Evolutionary conservation across 2,329 filamentous ascomycete species (phyloP).

Genomic region (Pyricularia grisea): DNA sequence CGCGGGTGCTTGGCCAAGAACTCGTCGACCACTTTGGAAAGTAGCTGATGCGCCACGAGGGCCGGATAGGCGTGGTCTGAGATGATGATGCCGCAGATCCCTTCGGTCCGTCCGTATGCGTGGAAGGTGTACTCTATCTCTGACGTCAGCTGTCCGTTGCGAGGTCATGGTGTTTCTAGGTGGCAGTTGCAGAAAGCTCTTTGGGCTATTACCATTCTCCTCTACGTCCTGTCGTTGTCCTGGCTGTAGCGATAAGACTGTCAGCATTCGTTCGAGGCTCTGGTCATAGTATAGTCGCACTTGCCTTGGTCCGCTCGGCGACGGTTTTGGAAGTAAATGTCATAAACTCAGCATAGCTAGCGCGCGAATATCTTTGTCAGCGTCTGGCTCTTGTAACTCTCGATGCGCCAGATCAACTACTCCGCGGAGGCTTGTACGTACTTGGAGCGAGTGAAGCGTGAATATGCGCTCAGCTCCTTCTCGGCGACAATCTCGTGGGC

Average conservation of each 20-base stretch:
- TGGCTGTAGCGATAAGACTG: slow-evolving; percentile 23
- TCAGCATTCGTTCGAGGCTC: neutral
- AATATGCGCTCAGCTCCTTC: slow-evolving; percentile 70
- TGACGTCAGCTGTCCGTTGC: slow-evolving; percentile 3
- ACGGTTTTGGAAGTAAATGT: slow-evolving; percentile 79
- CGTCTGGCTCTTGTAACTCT: neutral
- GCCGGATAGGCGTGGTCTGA: slow-evolving; percentile 66
- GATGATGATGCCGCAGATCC: slow-evolving; percentile 68
- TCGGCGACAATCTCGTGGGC: slow-evolving; percentile 67
- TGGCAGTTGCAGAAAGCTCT: slow-evolving; percentile 8
- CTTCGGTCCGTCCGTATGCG: slow-evolving; percentile 66
- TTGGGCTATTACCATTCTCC: slow-evolving; percentile 51
- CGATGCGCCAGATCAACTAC: neutral
- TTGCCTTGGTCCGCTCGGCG: slow-evolving; percentile 60
- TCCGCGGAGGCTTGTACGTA: slow-evolving; percentile 23
- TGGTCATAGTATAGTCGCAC: slow-evolving; percentile 2
- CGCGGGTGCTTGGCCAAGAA: slow-evolving; percentile 64
- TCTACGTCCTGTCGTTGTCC: slow-evolving; percentile 80
- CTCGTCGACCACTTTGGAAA: slow-evolving; percentile 82
- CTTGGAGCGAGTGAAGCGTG: slow-evolving; percentile 68
- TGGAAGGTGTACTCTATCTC: slow-evolving; percentile 60
- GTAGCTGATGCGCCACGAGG: slow-evolving; percentile 75
- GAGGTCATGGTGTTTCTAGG: slow-evolving; percentile 1
- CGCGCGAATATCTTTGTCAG: neutral
- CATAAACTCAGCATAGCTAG: slow-evolving; percentile 51